phyloP scores from a whole-genome alignment of 176 grass and related monocot species.

The Raddia distichophylla region DNA sequence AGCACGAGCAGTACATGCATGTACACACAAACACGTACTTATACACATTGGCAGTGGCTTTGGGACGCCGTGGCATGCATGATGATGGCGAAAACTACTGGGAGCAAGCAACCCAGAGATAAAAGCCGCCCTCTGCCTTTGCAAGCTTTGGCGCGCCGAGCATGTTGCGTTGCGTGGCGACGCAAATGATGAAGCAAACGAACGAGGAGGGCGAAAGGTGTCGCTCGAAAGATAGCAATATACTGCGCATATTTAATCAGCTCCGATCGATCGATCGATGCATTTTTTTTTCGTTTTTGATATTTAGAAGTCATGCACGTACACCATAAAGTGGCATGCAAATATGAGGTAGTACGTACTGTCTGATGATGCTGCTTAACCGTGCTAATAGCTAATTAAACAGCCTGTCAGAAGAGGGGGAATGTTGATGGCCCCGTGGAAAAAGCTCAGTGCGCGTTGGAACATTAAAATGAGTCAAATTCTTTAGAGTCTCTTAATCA shows the following conservation, averaged over 20 bases:
- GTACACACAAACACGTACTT: not conserved
- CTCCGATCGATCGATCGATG: not conserved
- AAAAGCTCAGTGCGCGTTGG: not conserved
- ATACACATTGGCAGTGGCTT: conserved; percentile 11
- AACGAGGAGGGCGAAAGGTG: conserved; percentile 49
- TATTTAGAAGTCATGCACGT: not conserved
- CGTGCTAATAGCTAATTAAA: conserved; percentile 20
- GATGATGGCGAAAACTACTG: conserved; percentile 52
- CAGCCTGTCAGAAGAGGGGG: conserved; percentile 14
- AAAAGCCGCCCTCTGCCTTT: conserved; percentile 50
- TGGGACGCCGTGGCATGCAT: conserved; percentile 20
- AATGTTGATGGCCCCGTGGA: conserved; percentile 18
- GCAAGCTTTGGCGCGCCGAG: conserved; percentile 43
- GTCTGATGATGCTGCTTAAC: conserved; percentile 34
- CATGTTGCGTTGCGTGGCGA: conserved; percentile 40
- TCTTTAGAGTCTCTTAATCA: no score
- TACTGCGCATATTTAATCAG: not conserved
- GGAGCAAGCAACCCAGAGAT: conserved; percentile 63
- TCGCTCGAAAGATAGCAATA: not conserved
- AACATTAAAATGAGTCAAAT: no score
- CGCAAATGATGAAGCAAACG: conserved; percentile 58
- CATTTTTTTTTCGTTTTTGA: not conserved
- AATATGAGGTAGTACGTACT: conserved; percentile 7
- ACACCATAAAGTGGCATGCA: conserved; percentile 19
- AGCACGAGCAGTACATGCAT: conserved; percentile 25